These are phyloP conservation scores for Pyropia yezoensis DNA, from an alignment of 23 red algal genomes.

Conservation along the genomic window DNA sequence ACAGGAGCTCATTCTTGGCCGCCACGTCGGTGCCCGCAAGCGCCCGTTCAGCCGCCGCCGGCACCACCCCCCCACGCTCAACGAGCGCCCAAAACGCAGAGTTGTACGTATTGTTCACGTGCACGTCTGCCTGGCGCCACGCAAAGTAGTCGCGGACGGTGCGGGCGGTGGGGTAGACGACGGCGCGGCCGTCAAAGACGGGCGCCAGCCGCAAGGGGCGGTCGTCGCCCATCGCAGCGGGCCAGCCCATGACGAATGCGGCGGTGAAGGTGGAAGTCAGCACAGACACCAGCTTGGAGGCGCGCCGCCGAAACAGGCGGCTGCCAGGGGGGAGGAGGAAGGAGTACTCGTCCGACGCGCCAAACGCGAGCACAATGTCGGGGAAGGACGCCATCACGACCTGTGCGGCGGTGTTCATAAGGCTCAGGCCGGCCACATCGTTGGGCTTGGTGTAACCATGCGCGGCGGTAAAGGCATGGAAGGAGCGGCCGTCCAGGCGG, in stretches of 20 bases:
- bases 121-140: constrained; percentile 83
- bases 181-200: constrained; percentile 69
- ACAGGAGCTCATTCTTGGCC: constrained; percentile 90
- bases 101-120: constrained; percentile 91
- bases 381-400: constrained; percentile 44
- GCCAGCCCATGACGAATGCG: constrained; percentile 55
- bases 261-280: constrained; percentile 60
- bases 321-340: constrained; percentile 59
- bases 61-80: constrained; percentile 21
- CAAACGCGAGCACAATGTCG: constrained; percentile 60
- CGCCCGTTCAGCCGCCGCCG: constrained; percentile 33
- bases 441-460: constrained; percentile 69
- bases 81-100: constrained; percentile 83
- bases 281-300: constrained; percentile 69
- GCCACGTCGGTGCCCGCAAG: constrained; percentile 55
- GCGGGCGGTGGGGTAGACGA: constrained; percentile 56
- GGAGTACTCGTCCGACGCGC: constrained; percentile 79
- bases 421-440: constrained; percentile 45
- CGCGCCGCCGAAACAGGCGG: constrained; percentile 51
- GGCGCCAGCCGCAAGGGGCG: constrained; percentile 28
- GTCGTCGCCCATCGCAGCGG: constrained; percentile 24
- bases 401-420: constrained; percentile 40
- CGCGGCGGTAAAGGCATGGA: constrained; percentile 52
- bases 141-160: constrained; percentile 69
- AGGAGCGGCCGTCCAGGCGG: constrained; percentile 84